A percentile compares a stretch with the other conserved stretches of the same genome.
These are phyloP conservation scores for Dipodascus geniculatus DNA, from an alignment of 805 yeast genomes.

Conservation along the genomic window DNA sequence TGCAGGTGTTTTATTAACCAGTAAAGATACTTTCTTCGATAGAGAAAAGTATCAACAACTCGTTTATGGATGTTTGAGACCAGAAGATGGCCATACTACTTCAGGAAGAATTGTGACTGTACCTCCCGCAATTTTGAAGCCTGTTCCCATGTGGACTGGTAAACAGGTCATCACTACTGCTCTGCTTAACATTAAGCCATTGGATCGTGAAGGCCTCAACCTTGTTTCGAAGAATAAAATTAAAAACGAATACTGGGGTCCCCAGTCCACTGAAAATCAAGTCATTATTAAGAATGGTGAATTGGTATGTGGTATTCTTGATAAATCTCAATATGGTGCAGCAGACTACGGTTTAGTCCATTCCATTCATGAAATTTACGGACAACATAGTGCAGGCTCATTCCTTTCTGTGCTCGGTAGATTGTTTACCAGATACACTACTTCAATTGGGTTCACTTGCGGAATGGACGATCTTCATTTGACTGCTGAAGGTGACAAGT, in stretches of 20 bases:
- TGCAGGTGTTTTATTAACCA: conserved; percentile 98
- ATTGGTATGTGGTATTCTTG: conserved; percentile 82
- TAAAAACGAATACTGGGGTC: conserved; percentile 92
- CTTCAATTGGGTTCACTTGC: conserved; percentile 91
- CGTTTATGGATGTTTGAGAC: conserved; percentile 85
- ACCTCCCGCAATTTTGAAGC: conserved; percentile 83
- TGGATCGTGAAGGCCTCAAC: conserved; percentile 83
- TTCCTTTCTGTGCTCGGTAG: conserved; percentile 88
- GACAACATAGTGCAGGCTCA: conserved; percentile 81
- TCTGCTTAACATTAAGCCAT: conserved; percentile 76
- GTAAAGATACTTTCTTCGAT: conserved; percentile 81
- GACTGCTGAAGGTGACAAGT: conserved; percentile 78
- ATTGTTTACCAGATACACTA: conserved; percentile 85
- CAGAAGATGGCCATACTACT: conserved; percentile 90
- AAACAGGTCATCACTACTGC: conserved; percentile 94
- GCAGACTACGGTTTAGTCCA: conserved; percentile 94
- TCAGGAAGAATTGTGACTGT: conserved; percentile 50
- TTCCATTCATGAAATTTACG: conserved; percentile 91
- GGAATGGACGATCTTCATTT: conserved; percentile 98
- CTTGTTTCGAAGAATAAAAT: conserved; percentile 74
- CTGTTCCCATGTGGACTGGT: conserved; percentile 93
- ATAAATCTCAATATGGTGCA: conserved; percentile 97
- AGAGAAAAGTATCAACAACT: conserved; percentile 90
- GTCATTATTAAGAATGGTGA: conserved; percentile 84
- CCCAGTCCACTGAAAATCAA: conserved; percentile 68